Evolutionary conservation across 2,329 filamentous ascomycete genomes (phyloP).

Genomic region (Nothophoma quercina): DNA sequence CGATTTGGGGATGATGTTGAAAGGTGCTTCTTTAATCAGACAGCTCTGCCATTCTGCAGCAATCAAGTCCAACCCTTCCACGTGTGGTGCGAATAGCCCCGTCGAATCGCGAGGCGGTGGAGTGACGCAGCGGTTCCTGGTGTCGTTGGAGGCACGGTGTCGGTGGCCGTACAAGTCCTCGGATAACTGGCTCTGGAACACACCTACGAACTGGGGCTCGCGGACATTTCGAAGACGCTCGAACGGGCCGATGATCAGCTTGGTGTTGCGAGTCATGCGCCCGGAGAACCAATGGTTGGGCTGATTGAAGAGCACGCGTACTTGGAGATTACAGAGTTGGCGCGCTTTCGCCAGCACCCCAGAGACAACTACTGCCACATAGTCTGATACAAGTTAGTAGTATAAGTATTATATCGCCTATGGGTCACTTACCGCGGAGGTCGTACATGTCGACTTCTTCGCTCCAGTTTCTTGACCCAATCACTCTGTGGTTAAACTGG

Average conservation of each 20-base stretch:
- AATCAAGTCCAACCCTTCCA: slow-evolving; percentile 32
- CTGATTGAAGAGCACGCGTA: slow-evolving; percentile 36
- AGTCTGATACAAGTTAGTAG: slow-evolving; percentile 29
- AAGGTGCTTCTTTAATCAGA: slow-evolving; percentile 19
- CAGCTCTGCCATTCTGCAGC: slow-evolving; percentile 30
- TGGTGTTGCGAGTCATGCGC: slow-evolving; percentile 33
- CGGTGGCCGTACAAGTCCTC: not conserved
- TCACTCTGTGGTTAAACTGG: no score
- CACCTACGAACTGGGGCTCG: slow-evolving; percentile 33
- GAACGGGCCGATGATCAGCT: slow-evolving; percentile 39
- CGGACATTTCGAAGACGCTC: slow-evolving; percentile 42
- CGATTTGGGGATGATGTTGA: slow-evolving; percentile 23
- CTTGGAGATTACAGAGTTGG: slow-evolving; percentile 39
- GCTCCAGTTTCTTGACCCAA: no score
- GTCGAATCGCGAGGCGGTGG: slow-evolving; percentile 21
- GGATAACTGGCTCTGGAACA: slow-evolving; percentile 26
- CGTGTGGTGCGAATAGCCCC: slow-evolving; percentile 21
- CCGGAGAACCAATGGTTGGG: slow-evolving; percentile 36
- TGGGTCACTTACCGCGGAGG: slow-evolving; percentile 31
- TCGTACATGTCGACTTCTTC: slow-evolving; percentile 50
- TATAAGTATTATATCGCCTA: not conserved
- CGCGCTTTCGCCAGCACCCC: slow-evolving; percentile 40
- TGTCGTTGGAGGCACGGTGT: not conserved
- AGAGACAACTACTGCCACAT: slow-evolving; percentile 40
- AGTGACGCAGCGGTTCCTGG: not conserved